Percentiles rank a stretch among this genome's conserved stretches.
These are phyloP conservation scores for Cyphellophora europaea DNA, from an alignment of 2,329 filamentous ascomycete species.

Conservation along the genomic window DNA sequence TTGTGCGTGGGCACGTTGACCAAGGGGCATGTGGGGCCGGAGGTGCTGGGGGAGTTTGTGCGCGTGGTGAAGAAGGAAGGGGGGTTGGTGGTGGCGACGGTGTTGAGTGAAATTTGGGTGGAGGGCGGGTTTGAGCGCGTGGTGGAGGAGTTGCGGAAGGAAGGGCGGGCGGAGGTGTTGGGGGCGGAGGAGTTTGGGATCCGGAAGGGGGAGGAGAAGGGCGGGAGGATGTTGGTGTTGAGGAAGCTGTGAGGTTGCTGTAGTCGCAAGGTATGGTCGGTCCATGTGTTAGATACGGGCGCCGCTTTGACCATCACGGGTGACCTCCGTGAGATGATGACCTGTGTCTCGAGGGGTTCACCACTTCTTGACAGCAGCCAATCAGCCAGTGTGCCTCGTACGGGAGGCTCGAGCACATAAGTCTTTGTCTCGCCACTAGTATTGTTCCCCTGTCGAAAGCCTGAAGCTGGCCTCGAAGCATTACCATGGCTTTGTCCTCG, in stretches of 20 bases:
- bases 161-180: constrained; percentile 26
- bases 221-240: constrained; percentile 8
- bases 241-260: constrained; percentile 8
- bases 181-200: constrained; percentile 5
- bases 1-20: constrained; percentile 49
- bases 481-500: too few relatives aligned
- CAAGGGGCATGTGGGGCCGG: constrained; percentile 45
- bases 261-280: too few relatives aligned
- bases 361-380: too few relatives aligned
- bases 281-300: too few relatives aligned
- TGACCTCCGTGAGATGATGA: too few relatives aligned
- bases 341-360: too few relatives aligned
- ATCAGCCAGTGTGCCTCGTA: too few relatives aligned
- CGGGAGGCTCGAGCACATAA: too few relatives aligned
- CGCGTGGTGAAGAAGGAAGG: constrained; percentile 34
- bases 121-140: constrained; percentile 38
- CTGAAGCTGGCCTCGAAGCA: too few relatives aligned
- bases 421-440: too few relatives aligned
- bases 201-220: not conserved
- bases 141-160: constrained; percentile 28
- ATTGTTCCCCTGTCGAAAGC: too few relatives aligned
- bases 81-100: constrained; percentile 42
- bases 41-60: constrained; percentile 41
- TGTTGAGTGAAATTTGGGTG: constrained; percentile 42
- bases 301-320: too few relatives aligned